These are phyloP conservation scores for Lichenothelia convexa DNA, from an alignment of 495 filamentous ascomycete species.

Conservation along the genomic window DNA sequence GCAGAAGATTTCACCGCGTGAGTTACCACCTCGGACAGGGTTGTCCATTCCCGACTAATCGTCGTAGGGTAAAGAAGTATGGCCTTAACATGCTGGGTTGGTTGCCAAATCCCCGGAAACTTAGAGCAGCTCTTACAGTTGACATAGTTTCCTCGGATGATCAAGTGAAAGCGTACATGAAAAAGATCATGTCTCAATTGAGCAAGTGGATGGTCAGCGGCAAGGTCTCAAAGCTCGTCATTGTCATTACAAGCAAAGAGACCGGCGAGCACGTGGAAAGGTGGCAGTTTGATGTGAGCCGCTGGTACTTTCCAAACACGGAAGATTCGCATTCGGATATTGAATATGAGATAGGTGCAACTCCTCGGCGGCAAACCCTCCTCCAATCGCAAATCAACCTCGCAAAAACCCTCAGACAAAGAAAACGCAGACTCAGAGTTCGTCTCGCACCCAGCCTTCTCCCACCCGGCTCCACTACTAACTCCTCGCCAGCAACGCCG, in stretches of 20 bases:
- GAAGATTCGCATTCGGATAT: too few species aligned
- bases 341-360: slow-evolving; percentile 39
- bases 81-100: slow-evolving; percentile 89
- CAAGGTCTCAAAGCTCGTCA: slow-evolving; percentile 90
- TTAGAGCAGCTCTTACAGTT: slow-evolving; percentile 4
- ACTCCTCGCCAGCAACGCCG: slow-evolving; percentile 14
- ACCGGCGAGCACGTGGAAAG: slow-evolving; percentile 88
- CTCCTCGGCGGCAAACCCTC: slow-evolving; percentile 38
- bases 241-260: slow-evolving; percentile 91
- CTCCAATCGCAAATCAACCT: slow-evolving; percentile 27
- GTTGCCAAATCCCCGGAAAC: slow-evolving; percentile 6
- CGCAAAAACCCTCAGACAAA: slow-evolving; percentile 36
- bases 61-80: slow-evolving; percentile 80
- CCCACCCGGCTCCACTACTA: background rate
- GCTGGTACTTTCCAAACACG: background rate
- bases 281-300: slow-evolving; percentile 85
- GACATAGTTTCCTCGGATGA: slow-evolving; percentile 69
- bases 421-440: slow-evolving; percentile 43
- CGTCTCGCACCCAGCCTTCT: slow-evolving; percentile 11
- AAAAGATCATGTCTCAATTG: slow-evolving; percentile 92
- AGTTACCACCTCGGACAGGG: slow-evolving; percentile 14
- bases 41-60: background rate
- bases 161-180: slow-evolving; percentile 96
- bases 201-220: slow-evolving; percentile 91
- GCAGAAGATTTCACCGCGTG: slow-evolving; percentile 93